These are phyloP conservation scores for Umbelopsis sp. DNA, from an alignment of 371 early-diverging fungal species.

Conservation along the genomic window DNA sequence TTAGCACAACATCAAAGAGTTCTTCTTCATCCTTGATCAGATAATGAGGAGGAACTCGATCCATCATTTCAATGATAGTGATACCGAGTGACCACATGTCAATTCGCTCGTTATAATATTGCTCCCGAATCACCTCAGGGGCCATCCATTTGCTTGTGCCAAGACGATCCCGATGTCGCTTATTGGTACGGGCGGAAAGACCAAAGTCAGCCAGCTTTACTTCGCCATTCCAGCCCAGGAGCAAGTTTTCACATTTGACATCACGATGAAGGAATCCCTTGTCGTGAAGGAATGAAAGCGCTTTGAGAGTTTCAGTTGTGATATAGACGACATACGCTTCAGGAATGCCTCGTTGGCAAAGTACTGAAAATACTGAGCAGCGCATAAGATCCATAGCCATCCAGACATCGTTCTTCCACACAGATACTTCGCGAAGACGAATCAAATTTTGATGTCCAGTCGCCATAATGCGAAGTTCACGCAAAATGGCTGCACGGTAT, in stretches of 20 bases:
- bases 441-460: slow-evolving; percentile 44
- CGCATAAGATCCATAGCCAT: slow-evolving; percentile 56
- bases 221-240: slow-evolving; percentile 90
- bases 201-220: slow-evolving; percentile 81
- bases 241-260: slow-evolving; percentile 96
- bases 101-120: slow-evolving; percentile 83
- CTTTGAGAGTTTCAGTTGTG: slow-evolving; percentile 56
- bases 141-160: slow-evolving; percentile 98
- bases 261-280: slow-evolving; percentile 97
- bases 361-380: slow-evolving; percentile 50
- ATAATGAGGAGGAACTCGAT: slow-evolving; percentile 57
- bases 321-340: slow-evolving; percentile 46
- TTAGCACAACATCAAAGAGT: slow-evolving; percentile 43
- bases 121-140: slow-evolving; percentile 92
- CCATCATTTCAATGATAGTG: slow-evolving; percentile 60
- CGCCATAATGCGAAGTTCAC: slow-evolving; percentile 52
- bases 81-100: slow-evolving; percentile 99
- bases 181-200: slow-evolving; percentile 36
- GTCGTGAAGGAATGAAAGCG: slow-evolving; percentile 88
- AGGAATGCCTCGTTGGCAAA: slow-evolving; percentile 53
- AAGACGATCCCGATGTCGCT: slow-evolving; percentile 76
- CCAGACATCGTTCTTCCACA: slow-evolving; percentile 51
- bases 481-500: slow-evolving; percentile 49
- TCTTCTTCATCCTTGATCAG: slow-evolving; percentile 50
- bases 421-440: slow-evolving; percentile 40